Evolutionary conservation across 257 asterid species (phyloP).

Genomic region (Avicennia marina): DNA sequence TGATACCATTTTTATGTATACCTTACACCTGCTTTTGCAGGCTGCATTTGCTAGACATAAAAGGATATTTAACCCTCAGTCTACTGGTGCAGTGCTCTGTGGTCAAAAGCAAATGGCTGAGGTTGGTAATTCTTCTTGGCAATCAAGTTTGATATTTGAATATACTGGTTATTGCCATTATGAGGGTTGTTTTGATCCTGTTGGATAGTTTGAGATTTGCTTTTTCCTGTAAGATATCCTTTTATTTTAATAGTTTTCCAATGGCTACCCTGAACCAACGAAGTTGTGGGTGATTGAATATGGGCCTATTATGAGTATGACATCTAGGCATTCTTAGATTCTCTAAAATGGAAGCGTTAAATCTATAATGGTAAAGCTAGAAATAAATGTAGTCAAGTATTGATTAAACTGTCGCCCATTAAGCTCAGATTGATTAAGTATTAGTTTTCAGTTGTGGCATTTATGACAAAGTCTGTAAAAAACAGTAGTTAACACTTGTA

Average conservation of each 20-base stretch:
- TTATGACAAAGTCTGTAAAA: neutral
- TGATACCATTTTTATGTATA: neutral
- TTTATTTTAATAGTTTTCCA: neutral
- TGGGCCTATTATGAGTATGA: too few relatives aligned
- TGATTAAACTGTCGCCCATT: too few relatives aligned
- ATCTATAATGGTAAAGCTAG: too few relatives aligned
- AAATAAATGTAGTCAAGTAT: too few relatives aligned
- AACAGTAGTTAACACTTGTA: neutral
- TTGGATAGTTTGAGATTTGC: slow-evolving; percentile 1
- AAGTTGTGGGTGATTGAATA: too few relatives aligned
- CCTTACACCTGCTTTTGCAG: slow-evolving; percentile 42
- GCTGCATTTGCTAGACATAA: slow-evolving; percentile 73
- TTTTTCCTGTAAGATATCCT: neutral
- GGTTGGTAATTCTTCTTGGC: slow-evolving; percentile 38
- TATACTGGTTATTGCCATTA: neutral
- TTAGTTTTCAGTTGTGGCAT: too few relatives aligned
- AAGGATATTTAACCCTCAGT: slow-evolving; percentile 50
- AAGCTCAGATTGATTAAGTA: too few relatives aligned
- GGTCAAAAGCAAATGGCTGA: slow-evolving; percentile 97
- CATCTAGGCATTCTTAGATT: too few relatives aligned
- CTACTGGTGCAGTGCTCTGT: slow-evolving; percentile 90
- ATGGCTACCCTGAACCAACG: too few relatives aligned
- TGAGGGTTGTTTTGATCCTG: slow-evolving; percentile 3
- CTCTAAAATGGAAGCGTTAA: too few relatives aligned
- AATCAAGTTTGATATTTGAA: neutral